These are phyloP conservation scores for Talaromyces sp. DNA, from an alignment of 2,329 filamentous ascomycete species.

Conservation along the genomic window DNA sequence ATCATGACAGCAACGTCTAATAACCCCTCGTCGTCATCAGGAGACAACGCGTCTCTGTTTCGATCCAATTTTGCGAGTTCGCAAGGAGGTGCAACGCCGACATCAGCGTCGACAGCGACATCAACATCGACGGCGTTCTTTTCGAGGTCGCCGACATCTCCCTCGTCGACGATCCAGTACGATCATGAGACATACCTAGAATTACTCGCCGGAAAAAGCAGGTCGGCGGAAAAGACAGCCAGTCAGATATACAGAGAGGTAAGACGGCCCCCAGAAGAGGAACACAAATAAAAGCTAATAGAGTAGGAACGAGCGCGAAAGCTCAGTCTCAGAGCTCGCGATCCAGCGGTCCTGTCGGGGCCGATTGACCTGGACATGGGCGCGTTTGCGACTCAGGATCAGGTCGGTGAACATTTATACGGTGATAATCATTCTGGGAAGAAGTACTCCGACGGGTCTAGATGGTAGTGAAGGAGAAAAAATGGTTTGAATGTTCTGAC, in stretches of 20 bases:
- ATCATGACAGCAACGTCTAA: not conserved
- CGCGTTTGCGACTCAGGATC: not conserved
- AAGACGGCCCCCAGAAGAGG: not conserved
- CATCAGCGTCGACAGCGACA: not conserved
- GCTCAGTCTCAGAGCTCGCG: conserved; percentile 18
- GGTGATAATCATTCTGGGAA: not conserved
- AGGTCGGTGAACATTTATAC: not conserved
- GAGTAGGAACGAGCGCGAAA: conserved; percentile 21
- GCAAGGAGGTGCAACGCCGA: not conserved
- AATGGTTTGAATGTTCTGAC: not conserved
- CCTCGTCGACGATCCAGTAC: conserved; percentile 19
- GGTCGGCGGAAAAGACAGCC: conserved; percentile 20
- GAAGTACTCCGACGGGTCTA: not conserved
- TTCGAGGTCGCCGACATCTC: not conserved
- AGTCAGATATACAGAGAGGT: conserved; percentile 28
- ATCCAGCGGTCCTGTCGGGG: conserved; percentile 19
- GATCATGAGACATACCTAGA: conserved; percentile 28
- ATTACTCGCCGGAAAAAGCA: conserved; percentile 17
- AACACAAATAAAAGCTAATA: not conserved
- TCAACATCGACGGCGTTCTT: not conserved
- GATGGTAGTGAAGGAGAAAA: not conserved
- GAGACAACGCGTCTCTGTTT: not conserved
- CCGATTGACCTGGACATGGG: conserved; percentile 7
- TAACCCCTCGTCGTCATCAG: not conserved
- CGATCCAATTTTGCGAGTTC: not conserved